Base-by-base conservation (phyloP, 73 alveolate genomes). In the Stentor roeselii region DNA sequence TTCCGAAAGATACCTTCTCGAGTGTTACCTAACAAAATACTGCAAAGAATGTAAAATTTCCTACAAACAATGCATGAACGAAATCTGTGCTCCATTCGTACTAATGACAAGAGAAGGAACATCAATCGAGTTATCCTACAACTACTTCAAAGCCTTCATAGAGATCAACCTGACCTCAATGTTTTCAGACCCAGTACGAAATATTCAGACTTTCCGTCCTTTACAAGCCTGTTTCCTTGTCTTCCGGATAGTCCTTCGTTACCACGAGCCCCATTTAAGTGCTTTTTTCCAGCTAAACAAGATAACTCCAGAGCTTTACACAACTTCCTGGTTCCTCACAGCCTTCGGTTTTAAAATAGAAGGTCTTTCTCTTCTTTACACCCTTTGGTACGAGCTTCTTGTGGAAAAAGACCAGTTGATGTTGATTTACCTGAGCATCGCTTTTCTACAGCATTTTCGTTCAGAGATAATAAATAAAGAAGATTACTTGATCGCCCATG, bases 41-140 rank as follows among this genome's bases (percentile, higher is more conserved):
- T 67, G 80, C 41, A 67, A 67, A 67, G 80, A 67, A 67, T 36
- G 34, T 27, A 67, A 67, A 1, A 67, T 67, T 40, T 27, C 42
- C 42, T 67, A 67, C 80, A 67, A 32, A 34, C 80, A 67, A 67
- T 21, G 80, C 11, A 21, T 67, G 80, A 67, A 67, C 34, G 80
- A 67, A 2, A 21, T 67, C 41, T 21, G n/a, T 11, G 80, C 80
- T 21, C 80, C 80, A 1, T 67, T 67, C 34, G 37, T 67, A 21
- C 80, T 67, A 27, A 67, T 67, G 80, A 67, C n/a, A 36, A 21
- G 80, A 34, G 27, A 40, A 36, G 41, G 37, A 67, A 34, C 34
- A 1, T 40, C 80, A 21, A 67, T n/a, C 2, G 42, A 67, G 21
- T 36, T 67, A 15, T 21, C 80, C 37, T 67, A 67, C 34, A 27